These are phyloP conservation scores for Tagetes patula DNA, from an alignment of 129 eudicot species.

Conservation along the genomic window DNA sequence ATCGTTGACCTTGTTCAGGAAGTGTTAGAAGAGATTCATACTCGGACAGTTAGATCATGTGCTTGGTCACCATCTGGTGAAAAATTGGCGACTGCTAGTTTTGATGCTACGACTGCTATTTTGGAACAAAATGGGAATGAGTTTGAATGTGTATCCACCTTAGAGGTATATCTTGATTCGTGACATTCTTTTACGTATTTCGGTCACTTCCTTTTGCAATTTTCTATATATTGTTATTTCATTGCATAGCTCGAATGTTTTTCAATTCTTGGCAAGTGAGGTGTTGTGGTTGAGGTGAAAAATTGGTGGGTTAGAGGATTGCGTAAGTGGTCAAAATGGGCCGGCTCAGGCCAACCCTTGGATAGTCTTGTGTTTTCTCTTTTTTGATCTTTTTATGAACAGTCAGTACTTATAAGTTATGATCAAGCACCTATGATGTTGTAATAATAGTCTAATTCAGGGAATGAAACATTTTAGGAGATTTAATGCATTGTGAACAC, in stretches of 20 bases:
- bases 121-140: constrained; percentile 73
- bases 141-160: constrained; percentile 72
- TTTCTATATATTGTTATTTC: background rate
- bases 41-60: constrained; percentile 91
- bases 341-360: background rate
- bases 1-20: constrained; percentile 50
- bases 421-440: background rate
- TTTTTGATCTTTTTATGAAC: background rate
- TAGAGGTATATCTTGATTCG: constrained; percentile 56
- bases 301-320: background rate
- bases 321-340: background rate
- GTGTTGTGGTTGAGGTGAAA: background rate
- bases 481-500: background rate
- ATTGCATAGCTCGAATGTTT: background rate
- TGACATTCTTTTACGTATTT: background rate
- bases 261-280: background rate
- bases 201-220: background rate
- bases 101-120: constrained; percentile 90
- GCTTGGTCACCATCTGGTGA: constrained; percentile 94
- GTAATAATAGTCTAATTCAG: background rate
- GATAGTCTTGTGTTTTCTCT: background rate
- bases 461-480: background rate
- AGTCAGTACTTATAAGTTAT: background rate
- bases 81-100: constrained; percentile 83
- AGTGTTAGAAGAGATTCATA: constrained; percentile 77